Evolutionary conservation across 441 rosid species (phyloP).

Genomic region (Adansonia gregorii): DNA sequence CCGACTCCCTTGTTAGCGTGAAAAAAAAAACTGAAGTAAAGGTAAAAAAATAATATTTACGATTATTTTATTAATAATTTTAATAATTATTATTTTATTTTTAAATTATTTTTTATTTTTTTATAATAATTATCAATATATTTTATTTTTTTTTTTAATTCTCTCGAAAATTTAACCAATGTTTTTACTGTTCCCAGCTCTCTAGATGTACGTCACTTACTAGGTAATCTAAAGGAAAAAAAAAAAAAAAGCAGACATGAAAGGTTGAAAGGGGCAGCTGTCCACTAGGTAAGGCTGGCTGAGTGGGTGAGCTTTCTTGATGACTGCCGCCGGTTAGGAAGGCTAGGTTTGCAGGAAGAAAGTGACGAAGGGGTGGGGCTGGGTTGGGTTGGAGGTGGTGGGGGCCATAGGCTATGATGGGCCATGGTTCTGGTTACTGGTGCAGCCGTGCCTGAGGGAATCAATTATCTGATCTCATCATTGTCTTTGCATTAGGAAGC

Average conservation of each 20-base stretch:
- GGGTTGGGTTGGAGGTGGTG: neutral
- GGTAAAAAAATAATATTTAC: too few species aligned
- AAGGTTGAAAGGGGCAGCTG: slow-evolving; percentile 4
- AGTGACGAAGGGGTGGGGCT: slow-evolving; percentile 19
- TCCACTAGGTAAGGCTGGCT: slow-evolving; percentile 5
- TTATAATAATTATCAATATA: too few species aligned
- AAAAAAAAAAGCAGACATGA: neutral
- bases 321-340: slow-evolving; percentile 15
- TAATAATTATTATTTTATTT: too few species aligned
- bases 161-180: too few species aligned
- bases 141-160: too few species aligned
- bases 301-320: slow-evolving; percentile 19
- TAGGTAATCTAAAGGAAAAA: neutral
- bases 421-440: slow-evolving; percentile 17
- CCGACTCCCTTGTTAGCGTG: too few species aligned
- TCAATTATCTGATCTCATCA: slow-evolving; percentile 5
- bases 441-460: slow-evolving; percentile 8
- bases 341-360: slow-evolving; percentile 29
- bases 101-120: too few species aligned
- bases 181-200: neutral
- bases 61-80: too few species aligned
- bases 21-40: too few species aligned
- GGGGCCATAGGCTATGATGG: slow-evolving; percentile 6
- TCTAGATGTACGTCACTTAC: neutral
- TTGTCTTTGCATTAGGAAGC: slow-evolving; percentile 39